Evolutionary conservation across 371 early-diverging fungal genomes (phyloP).

Genomic region (Apophysomyces trapeziformis): DNA sequence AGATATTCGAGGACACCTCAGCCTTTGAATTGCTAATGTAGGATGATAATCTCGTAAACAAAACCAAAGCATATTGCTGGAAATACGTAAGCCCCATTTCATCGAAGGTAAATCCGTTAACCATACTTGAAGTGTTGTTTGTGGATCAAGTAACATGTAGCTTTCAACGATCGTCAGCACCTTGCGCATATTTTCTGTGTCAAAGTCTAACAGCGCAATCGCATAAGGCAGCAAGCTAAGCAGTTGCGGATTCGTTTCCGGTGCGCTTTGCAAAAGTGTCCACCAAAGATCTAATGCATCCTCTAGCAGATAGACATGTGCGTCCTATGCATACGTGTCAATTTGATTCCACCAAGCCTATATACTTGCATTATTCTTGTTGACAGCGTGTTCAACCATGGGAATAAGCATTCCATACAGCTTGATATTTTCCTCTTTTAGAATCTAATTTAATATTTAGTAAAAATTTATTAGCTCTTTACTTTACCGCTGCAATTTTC

Average conservation of each 20-base stretch:
- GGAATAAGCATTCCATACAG: conserved; percentile 79
- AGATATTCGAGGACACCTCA: conserved; percentile 66
- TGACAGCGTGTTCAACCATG: conserved; percentile 73
- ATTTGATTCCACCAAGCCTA: neutral
- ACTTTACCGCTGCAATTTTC: conserved; percentile 67
- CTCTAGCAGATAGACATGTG: conserved; percentile 84
- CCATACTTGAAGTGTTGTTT: conserved; percentile 49
- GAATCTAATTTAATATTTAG: conserved; percentile 49
- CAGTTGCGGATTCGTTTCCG: conserved; percentile 55
- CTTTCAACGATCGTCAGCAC: conserved; percentile 81
- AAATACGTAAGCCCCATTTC: neutral
- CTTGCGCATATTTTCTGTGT: conserved; percentile 75
- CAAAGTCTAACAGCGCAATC: conserved; percentile 70
- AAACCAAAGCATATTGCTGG: conserved; percentile 44
- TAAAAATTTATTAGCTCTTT: neutral
- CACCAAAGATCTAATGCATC: conserved; percentile 91
- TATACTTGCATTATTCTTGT: conserved; percentile 51
- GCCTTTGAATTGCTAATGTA: conserved; percentile 63
- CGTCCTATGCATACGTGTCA: conserved; percentile 48
- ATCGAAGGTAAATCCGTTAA: conserved; percentile 4
- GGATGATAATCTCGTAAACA: conserved; percentile 58
- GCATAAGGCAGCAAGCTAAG: conserved; percentile 67
- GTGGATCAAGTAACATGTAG: conserved; percentile 72
- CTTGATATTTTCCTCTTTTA: conserved; percentile 70
- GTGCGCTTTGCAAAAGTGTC: conserved; percentile 71